phyloP scores from a whole-genome alignment of 306 rosid species.

The Delonix regia region DNA sequence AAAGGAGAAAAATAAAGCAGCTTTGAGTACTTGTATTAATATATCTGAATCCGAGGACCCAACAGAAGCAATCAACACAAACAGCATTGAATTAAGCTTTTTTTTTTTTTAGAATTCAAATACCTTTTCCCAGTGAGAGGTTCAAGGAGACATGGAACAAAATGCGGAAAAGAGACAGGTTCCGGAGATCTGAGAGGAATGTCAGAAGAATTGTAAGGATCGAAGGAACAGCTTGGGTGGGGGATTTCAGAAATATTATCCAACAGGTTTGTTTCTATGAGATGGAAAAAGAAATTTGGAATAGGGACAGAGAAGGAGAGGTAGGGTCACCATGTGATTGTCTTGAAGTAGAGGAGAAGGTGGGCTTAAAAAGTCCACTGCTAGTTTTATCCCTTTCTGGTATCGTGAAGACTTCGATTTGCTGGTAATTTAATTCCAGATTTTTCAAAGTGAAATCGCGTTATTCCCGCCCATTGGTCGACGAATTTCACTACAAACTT shows the following conservation, averaged over 20 bases:
- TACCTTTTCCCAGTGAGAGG: not conserved
- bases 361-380: not conserved
- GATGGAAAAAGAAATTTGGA: not conserved
- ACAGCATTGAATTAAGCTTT: not conserved
- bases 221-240: slow-evolving; percentile 30
- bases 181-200: slow-evolving; percentile 36
- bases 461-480: slow-evolving; percentile 50
- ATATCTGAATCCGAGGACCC: not conserved
- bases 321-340: slow-evolving; percentile 35
- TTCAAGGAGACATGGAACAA: not conserved
- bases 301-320: not conserved
- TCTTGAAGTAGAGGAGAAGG: not conserved
- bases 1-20: not conserved
- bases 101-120: not conserved
- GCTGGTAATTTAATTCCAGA: slow-evolving; percentile 20
- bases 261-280: not conserved
- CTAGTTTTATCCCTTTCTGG: slow-evolving; percentile 8
- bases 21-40: not conserved
- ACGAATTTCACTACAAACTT: slow-evolving; percentile 16
- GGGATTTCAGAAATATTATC: not conserved
- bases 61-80: not conserved
- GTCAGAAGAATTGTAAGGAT: slow-evolving; percentile 40
- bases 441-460: slow-evolving; percentile 33
- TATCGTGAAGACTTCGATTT: not conserved
- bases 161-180: slow-evolving; percentile 16